Base-by-base conservation (phyloP, 176 grass and related monocot genomes). In the Phoenix dactylifera region DNA sequence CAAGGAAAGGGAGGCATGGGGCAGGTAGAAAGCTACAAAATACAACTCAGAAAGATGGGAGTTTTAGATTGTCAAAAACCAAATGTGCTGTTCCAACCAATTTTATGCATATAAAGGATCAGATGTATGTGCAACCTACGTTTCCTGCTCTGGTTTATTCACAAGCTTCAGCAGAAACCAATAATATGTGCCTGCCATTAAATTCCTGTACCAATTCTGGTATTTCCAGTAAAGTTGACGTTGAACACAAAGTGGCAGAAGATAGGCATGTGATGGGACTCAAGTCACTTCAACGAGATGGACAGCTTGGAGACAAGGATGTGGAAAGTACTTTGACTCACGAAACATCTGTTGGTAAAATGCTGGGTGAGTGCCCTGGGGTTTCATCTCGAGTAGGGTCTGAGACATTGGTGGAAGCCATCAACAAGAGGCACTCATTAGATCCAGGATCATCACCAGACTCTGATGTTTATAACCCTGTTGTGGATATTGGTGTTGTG, bases 371-470 rank as follows among this genome's bases (percentile, higher is more conserved):
- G 4, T 64, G 58, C 72, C 55, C 30, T 74, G 81, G 60, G 16
- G 22, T 77, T 77, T 80, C 65, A 55, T 73, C 59, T 73, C 26
- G 24, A 39, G 51, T 52, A 5, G 59, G 28, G 52, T 74, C 74
- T 25, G 68, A 80, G 71, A 58, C 66, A 58, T 64, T 76, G 61
- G 61, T 70, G 7, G 57, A 29, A 35, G 79, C 78, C 39, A 58
- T 49, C 22, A 72, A 69, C 52, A 61, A 66, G 16, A 72, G 30
- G 24, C 59, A 28, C 3, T 35, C 59, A 60, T 54, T 70, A 3
- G 70, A 81, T 77, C 73, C 86, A 59, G 87, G 76, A 61, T 99
- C 86, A 66, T 99, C 88, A 1, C 94, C 94, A 0, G 94, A 93
- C 68, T 99, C 88, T 77, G 75, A 72, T 61, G 69, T 84, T 65